Evolutionary conservation across 1,139 yeast species (phyloP).

Genomic region (Suhomyces ambrosiae): DNA sequence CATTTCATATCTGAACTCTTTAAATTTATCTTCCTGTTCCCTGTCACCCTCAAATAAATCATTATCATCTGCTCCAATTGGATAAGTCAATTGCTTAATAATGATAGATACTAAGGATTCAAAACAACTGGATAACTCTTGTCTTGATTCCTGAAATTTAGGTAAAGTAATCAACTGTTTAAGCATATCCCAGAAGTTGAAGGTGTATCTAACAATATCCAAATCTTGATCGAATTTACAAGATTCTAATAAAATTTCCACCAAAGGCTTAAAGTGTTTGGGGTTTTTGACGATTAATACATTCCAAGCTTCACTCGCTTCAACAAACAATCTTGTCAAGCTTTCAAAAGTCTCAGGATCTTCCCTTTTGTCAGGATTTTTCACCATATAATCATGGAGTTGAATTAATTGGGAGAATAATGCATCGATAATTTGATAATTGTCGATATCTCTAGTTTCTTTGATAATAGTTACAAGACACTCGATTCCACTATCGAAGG

Average conservation of each 20-base stretch:
- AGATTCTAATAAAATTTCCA: conserved; percentile 69
- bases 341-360: conserved; percentile 76
- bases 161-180: conserved; percentile 71
- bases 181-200: conserved; percentile 86
- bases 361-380: conserved; percentile 42
- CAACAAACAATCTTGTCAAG: conserved; percentile 77
- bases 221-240: conserved; percentile 71
- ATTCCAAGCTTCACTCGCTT: conserved; percentile 97
- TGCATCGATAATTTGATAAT: conserved; percentile 61
- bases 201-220: conserved; percentile 87
- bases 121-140: conserved; percentile 62
- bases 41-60: conserved; percentile 58
- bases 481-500: conserved; percentile 87
- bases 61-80: conserved; percentile 49
- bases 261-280: conserved; percentile 67
- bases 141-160: conserved; percentile 61
- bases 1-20: conserved; percentile 92
- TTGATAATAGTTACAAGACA: conserved; percentile 76
- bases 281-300: conserved; percentile 79
- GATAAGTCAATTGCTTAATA: conserved; percentile 75
- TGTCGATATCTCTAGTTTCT: conserved; percentile 78
- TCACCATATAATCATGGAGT: conserved; percentile 51
- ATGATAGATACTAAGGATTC: conserved; percentile 66
- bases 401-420: conserved; percentile 68
- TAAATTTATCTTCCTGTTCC: conserved; percentile 90